A percentile compares a stretch with the other conserved stretches of the same genome.
phyloP scores from a whole-genome alignment of 1,284 basidiomycete species.

The Leucoagaricus sp. region DNA sequence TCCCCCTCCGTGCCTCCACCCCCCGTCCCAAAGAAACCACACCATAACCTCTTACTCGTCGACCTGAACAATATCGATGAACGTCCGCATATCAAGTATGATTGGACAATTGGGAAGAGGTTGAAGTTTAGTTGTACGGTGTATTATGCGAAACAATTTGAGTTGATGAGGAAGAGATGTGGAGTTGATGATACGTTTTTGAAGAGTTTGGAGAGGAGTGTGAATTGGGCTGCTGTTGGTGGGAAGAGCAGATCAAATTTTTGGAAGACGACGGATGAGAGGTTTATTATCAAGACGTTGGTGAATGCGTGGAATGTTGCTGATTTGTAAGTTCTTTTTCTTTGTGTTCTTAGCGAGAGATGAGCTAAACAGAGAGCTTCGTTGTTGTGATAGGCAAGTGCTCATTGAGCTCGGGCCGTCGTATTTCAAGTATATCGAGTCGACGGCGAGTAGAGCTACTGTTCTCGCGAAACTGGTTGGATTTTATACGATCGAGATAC shows the following conservation, averaged over 20 bases:
- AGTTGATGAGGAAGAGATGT: slow-evolving; percentile 61
- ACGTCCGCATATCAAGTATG: slow-evolving; percentile 77
- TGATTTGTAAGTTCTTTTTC: slow-evolving; percentile 59
- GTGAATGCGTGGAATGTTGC: slow-evolving; percentile 84
- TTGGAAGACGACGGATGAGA: slow-evolving; percentile 76
- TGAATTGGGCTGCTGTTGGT: slow-evolving; percentile 71
- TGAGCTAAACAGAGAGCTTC: not conserved
- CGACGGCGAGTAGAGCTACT: slow-evolving; percentile 63
- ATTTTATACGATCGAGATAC: slow-evolving; percentile 75
- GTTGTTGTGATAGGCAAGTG: slow-evolving; percentile 55
- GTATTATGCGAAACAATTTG: slow-evolving; percentile 80
- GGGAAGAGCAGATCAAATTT: slow-evolving; percentile 76
- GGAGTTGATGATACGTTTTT: slow-evolving; percentile 65
- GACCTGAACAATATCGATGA: slow-evolving; percentile 57
- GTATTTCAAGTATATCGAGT: slow-evolving; percentile 76
- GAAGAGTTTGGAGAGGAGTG: slow-evolving; percentile 60
- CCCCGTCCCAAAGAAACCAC: slow-evolving; percentile 32
- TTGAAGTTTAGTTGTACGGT: slow-evolving; percentile 77
- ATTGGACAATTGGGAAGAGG: slow-evolving; percentile 72
- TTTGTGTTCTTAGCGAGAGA: not conserved
- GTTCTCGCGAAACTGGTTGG: slow-evolving; percentile 76
- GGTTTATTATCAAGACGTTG: slow-evolving; percentile 80
- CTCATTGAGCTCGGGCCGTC: slow-evolving; percentile 73
- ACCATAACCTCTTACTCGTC: slow-evolving; percentile 48
- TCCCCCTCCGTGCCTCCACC: slow-evolving; percentile 30